Conservation (phyloP, 1,284 basidiomycete genomes). For the Pholiota adiposa region DNA sequence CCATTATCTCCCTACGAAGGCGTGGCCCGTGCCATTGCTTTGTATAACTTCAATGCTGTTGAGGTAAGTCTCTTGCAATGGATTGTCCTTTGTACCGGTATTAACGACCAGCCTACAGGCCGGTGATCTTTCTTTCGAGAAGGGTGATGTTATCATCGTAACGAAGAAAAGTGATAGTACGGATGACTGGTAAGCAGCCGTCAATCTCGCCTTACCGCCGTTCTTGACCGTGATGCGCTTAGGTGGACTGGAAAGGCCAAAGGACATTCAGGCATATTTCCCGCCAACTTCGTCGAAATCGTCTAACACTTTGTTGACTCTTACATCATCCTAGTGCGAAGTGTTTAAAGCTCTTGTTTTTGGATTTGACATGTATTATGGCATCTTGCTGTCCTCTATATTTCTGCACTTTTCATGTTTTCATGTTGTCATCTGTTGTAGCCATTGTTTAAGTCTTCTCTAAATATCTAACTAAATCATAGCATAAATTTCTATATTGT, state of each 20-base stretch:
- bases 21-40: constrained; percentile 75
- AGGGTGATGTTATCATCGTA: constrained; percentile 82
- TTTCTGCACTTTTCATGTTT: too few species aligned
- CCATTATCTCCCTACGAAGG: constrained; percentile 50
- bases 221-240: not conserved
- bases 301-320: too few species aligned
- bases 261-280: constrained; percentile 57
- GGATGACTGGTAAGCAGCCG: constrained; percentile 72
- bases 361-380: too few species aligned
- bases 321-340: too few species aligned
- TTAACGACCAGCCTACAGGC: constrained; percentile 41
- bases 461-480: too few species aligned
- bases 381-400: too few species aligned
- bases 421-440: too few species aligned
- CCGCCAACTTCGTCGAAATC: constrained; percentile 69
- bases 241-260: constrained; percentile 75
- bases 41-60: constrained; percentile 78
- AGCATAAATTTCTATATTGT: too few species aligned
- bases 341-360: too few species aligned
- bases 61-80: constrained; percentile 47
- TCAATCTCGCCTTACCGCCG: not conserved
- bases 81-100: not conserved
- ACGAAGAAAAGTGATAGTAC: constrained; percentile 75
- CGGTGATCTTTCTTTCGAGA: constrained; percentile 85
- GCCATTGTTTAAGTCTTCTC: too few species aligned